Conservation (phyloP, 75 land plant genomes). For the Pinus tabuliformis region DNA sequence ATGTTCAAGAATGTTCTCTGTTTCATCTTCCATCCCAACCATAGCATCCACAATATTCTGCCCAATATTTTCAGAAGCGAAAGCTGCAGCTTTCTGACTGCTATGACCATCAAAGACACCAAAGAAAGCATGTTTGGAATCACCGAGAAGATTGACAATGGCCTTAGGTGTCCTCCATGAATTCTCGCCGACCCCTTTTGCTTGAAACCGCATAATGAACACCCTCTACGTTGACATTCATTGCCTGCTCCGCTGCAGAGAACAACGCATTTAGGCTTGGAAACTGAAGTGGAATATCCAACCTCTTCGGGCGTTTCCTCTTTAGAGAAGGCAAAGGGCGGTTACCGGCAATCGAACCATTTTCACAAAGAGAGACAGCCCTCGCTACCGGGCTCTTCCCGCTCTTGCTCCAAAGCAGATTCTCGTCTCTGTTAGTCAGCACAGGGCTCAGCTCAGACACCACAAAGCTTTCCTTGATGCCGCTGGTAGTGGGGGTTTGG, state of each 20-base stretch:
- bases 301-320: conserved; percentile 72
- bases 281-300: conserved; percentile 46
- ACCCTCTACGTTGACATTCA: conserved; percentile 25
- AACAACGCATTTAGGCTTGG: not conserved
- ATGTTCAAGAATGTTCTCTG: conserved; percentile 16
- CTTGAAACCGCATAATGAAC: conserved; percentile 41
- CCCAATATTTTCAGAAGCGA: conserved; percentile 57
- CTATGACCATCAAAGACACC: conserved; percentile 94
- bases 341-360: not conserved
- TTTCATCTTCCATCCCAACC: conserved; percentile 12
- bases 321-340: conserved; percentile 24
- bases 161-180: conserved; percentile 60
- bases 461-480: too few relatives aligned
- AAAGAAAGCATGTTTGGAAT: conserved; percentile 61
- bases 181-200: conserved; percentile 60
- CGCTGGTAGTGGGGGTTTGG: not conserved
- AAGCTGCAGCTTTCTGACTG: conserved; percentile 67
- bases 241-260: not conserved
- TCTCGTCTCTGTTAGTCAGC: not conserved
- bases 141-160: conserved; percentile 30
- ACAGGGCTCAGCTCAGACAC: not conserved
- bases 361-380: too few relatives aligned
- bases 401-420: not conserved
- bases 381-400: not conserved
- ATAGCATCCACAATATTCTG: conserved; percentile 40